Conservation (phyloP, 495 filamentous ascomycete species). For the Bacidia rubella region DNA sequence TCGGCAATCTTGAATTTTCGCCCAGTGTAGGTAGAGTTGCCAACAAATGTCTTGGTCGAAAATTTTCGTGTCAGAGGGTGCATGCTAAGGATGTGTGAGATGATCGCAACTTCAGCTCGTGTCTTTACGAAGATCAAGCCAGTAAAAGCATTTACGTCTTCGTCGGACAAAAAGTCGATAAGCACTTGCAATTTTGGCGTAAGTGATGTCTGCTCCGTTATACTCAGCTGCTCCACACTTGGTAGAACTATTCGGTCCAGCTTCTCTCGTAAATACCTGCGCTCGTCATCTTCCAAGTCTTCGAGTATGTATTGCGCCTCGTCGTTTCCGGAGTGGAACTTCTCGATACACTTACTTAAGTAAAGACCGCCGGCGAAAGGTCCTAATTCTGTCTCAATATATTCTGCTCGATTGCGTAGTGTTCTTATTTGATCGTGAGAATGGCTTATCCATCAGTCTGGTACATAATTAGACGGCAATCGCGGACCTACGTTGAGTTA, state of each 20-base stretch:
- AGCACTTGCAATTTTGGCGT: constrained; percentile 44
- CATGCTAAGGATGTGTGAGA: constrained; percentile 49
- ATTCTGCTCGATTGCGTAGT: constrained; percentile 35
- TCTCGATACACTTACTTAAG: constrained; percentile 41
- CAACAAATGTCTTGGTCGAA: constrained; percentile 53
- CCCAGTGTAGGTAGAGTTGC: constrained; percentile 41
- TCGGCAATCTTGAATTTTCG: constrained; percentile 45
- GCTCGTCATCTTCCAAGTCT: constrained; percentile 39
- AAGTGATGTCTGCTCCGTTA: constrained; percentile 15
- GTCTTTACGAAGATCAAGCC: constrained; percentile 73
- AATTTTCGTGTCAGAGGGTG: constrained; percentile 49
- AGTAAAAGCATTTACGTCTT: constrained; percentile 35
- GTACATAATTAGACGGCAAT: not conserved
- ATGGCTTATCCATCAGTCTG: constrained; percentile 19
- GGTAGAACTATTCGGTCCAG: constrained; percentile 3
- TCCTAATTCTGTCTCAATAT: constrained; percentile 56
- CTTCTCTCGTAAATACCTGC: constrained; percentile 38
- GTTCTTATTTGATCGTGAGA: constrained; percentile 48
- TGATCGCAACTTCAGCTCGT: constrained; percentile 51
- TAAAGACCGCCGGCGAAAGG: constrained; percentile 61
- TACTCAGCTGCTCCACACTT: not conserved
- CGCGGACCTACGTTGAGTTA: constrained; percentile 34
- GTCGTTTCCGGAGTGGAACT: constrained; percentile 24
- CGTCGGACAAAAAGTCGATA: constrained; percentile 36
- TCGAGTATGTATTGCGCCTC: constrained; percentile 23